Evolutionary conservation across 1,284 basidiomycete species (phyloP).

Genomic region (Psilocybe mexicana): DNA sequence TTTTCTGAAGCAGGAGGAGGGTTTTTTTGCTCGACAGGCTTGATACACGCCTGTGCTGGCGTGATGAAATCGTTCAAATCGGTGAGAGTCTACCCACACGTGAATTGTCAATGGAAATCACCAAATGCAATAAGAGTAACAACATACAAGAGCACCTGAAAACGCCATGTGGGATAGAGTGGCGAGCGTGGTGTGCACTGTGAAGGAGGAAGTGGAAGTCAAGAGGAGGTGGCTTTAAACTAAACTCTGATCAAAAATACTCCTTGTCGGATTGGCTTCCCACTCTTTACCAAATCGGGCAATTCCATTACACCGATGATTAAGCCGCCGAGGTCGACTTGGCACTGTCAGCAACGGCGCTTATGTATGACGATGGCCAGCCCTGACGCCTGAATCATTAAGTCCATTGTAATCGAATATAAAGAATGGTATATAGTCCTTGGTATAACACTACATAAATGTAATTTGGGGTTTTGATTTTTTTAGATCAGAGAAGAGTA

Average conservation of each 20-base stretch:
- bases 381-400: neutral
- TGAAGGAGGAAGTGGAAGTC: neutral
- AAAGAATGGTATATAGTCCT: neutral
- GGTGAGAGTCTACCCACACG: constrained; percentile 67
- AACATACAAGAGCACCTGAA: constrained; percentile 77
- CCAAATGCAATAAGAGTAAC: neutral
- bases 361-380: neutral
- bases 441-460: neutral
- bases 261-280: neutral
- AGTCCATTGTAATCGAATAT: too few species aligned
- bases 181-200: neutral
- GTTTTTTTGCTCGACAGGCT: constrained; percentile 81
- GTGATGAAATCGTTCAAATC: constrained; percentile 99
- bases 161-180: constrained; percentile 66
- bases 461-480: neutral
- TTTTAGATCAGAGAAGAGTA: neutral
- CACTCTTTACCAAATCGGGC: too few species aligned
- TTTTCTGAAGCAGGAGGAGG: constrained; percentile 27
- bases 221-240: neutral
- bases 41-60: constrained; percentile 97
- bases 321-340: too few species aligned
- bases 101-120: neutral
- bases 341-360: neutral
- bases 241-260: neutral
- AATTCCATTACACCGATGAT: neutral